phyloP scores from a whole-genome alignment of 148 eudicot species.

The Diospyros lotus region DNA sequence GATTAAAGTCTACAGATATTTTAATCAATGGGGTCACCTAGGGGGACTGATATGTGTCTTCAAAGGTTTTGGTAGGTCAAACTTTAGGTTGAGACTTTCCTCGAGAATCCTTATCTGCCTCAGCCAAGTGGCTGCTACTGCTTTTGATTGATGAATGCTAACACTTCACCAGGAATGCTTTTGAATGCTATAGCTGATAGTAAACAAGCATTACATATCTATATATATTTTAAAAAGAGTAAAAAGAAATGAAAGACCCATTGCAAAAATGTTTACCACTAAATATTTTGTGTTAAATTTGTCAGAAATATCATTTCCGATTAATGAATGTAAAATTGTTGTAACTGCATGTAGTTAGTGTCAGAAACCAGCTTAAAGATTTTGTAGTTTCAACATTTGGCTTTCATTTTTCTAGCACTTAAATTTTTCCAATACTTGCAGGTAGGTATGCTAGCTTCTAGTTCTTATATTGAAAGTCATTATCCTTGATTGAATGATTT shows the following conservation, averaged over 20 bases:
- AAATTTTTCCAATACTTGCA: not conserved
- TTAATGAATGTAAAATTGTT: not conserved
- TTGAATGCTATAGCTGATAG: no score
- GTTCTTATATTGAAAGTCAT: not conserved
- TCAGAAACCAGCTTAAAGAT: not conserved
- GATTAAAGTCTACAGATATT: not conserved
- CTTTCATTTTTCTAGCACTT: not conserved
- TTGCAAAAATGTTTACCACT: no score
- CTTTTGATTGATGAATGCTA: not conserved
- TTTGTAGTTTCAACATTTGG: not conserved
- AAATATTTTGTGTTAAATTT: no score
- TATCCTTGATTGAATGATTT: not conserved
- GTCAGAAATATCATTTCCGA: no score
- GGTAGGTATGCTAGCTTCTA: not conserved
- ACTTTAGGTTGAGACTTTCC: not conserved
- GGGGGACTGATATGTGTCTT: not conserved
- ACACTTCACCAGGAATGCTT: no score
- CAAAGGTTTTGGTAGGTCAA: constrained; percentile 2
- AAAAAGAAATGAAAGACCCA: no score
- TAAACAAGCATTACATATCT: no score
- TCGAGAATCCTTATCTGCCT: constrained; percentile 2
- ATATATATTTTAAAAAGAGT: no score
- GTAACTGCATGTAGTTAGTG: constrained; percentile 5
- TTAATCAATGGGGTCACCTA: not conserved
- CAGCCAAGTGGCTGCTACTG: not conserved